Conservation (phyloP, 805 yeast genomes). For the Isabelozyma gotoi region DNA sequence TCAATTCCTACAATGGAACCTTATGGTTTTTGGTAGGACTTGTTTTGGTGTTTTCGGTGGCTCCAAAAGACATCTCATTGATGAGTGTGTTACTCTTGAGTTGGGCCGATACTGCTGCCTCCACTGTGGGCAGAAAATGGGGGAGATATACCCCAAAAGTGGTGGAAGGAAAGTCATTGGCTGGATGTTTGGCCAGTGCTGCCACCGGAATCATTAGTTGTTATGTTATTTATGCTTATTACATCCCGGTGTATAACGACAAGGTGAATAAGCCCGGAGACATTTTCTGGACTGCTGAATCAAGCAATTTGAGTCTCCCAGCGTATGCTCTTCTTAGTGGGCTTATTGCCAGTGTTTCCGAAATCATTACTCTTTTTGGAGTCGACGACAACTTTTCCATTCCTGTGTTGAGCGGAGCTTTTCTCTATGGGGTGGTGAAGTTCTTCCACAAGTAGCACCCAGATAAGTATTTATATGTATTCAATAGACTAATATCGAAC, state of each 20-base stretch:
- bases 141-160: slow-evolving; percentile 84
- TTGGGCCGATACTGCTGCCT: slow-evolving; percentile 98
- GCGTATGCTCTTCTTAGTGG: slow-evolving; percentile 66
- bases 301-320: slow-evolving; percentile 55
- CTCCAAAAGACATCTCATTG: slow-evolving; percentile 78
- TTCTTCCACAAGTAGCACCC: slow-evolving; percentile 6
- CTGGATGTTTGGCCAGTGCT: slow-evolving; percentile 90
- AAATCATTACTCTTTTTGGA: slow-evolving; percentile 72
- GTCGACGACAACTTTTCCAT: slow-evolving; percentile 94
- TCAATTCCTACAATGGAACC: slow-evolving; percentile 74
- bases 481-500: neutral
- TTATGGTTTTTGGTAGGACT: slow-evolving; percentile 85
- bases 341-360: slow-evolving; percentile 80
- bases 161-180: slow-evolving; percentile 74
- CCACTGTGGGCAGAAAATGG: slow-evolving; percentile 83
- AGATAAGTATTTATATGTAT: too few species aligned
- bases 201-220: slow-evolving; percentile 67
- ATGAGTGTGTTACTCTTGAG: slow-evolving; percentile 78
- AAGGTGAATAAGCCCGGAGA: slow-evolving; percentile 53
- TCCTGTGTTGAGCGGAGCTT: slow-evolving; percentile 78
- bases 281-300: slow-evolving; percentile 63
- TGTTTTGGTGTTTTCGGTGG: slow-evolving; percentile 62
- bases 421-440: slow-evolving; percentile 52
- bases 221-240: slow-evolving; percentile 66
- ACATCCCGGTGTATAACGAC: slow-evolving; percentile 60